Percentiles rank a stretch among this genome's conserved stretches.
These are phyloP conservation scores for Bonia amplexicaulis DNA, from an alignment of 176 grass and related monocot genomes.

Conservation along the genomic window DNA sequence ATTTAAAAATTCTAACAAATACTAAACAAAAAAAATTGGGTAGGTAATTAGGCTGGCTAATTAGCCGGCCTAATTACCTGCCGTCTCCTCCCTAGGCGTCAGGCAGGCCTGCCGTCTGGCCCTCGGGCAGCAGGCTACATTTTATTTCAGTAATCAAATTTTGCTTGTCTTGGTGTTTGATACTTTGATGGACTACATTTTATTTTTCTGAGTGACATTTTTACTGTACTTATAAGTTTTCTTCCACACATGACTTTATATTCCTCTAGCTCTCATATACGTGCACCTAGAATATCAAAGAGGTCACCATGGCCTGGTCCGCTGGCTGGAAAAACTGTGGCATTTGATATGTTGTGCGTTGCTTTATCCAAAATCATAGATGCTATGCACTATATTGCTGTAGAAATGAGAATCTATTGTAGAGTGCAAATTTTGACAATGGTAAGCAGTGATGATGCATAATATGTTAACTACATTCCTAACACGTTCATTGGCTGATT, in stretches of 20 bases:
- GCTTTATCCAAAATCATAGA: not conserved
- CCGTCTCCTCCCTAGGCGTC: too few species aligned
- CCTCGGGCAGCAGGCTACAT: too few species aligned
- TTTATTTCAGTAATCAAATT: not conserved
- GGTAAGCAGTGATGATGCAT: not conserved
- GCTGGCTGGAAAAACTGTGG: not conserved
- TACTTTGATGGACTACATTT: not conserved
- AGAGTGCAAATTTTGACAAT: not conserved
- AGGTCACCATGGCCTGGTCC: not conserved
- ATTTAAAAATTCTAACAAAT: too few species aligned
- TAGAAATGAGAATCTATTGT: slow-evolving; percentile 4
- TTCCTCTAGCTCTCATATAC: not conserved
- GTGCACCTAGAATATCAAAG: not conserved
- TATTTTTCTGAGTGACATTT: not conserved
- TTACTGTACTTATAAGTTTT: not conserved
- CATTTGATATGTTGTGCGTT: too few species aligned
- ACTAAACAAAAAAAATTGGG: too few species aligned
- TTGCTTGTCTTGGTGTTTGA: not conserved
- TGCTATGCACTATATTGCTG: not conserved
- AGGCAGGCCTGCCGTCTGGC: too few species aligned
- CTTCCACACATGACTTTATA: slow-evolving; percentile 5
- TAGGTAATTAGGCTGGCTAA: too few species aligned
- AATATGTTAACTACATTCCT: not conserved
- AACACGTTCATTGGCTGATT: not conserved
- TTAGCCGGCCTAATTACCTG: too few species aligned